Base-by-base conservation (phyloP, 208 protist genomes). In the Trichomonas tenax region DNA sequence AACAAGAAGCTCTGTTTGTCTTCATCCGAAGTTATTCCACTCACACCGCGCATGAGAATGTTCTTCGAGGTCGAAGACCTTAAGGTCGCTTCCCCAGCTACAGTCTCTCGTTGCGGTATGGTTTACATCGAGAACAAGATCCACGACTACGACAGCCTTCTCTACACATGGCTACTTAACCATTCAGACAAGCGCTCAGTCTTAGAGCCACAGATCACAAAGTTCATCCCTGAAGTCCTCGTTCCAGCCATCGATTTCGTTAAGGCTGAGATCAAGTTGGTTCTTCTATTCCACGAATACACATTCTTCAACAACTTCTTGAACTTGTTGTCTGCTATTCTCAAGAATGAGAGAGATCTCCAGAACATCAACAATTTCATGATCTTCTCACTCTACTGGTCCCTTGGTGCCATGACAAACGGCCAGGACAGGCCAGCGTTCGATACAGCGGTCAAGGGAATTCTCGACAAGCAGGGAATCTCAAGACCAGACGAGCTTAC, bases 51-150 rank as follows among this genome's bases (percentile, higher is more conserved):
- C 45, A 98, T 98, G 48, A 98, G 98, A 49, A 99, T 99, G 96
- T 98, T 99, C 97, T 99, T 99, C 96, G 99, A 99, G 97, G 99
- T 99, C 46, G 98, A 99, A 96, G 98, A 99, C 97, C 97, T 99
- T 95, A 97, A 97, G 38, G 98, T 99, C 45, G 99, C 99, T 26
- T 99, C 99, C 26, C 99, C 99, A 31, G 99, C 99, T 26, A 99
- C 99, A 9, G 99, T 99, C 63, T 99, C 98, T 31, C 98, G 99
- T 81, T 99, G 99, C 97, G 99, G 99, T 96, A 99, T 99, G 99
- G 98, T 99, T 89, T 99, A 98, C 97, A 98, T 99, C 9, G 98
- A 99, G 96, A 96, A 98, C 9, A 96, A 97, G 31, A 98, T 99
- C 95, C 96, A 99, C 88, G 98, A 98, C 46, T 99, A 98, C 98